Conservation (phyloP, 306 rosid genomes). For the Spatholobus suberectus region DNA sequence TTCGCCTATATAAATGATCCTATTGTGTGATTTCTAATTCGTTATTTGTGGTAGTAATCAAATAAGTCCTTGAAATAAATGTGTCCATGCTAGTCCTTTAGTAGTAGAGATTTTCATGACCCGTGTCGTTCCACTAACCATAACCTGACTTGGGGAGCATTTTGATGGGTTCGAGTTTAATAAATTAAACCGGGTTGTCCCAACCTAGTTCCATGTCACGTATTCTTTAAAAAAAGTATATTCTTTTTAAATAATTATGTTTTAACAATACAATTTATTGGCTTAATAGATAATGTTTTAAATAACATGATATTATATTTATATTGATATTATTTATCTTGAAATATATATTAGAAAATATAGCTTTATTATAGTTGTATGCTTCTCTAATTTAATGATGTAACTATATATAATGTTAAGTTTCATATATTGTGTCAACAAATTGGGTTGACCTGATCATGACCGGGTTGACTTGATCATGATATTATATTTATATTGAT, state of each 20-base stretch:
- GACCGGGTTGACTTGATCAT: no score
- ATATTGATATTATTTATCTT: neutral
- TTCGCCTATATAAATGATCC: constrained; percentile 1
- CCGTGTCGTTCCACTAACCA: no score
- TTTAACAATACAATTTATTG: neutral
- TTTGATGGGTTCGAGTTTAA: neutral
- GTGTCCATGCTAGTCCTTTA: neutral
- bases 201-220: neutral
- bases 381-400: neutral
- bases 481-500: neutral
- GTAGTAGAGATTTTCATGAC: no score
- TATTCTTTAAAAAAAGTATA: neutral
- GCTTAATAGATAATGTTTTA: neutral
- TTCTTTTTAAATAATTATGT: neutral
- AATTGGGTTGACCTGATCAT: neutral
- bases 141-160: neutral
- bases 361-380: neutral
- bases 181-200: neutral
- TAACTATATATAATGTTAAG: neutral
- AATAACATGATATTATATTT: neutral
- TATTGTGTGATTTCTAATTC: neutral
- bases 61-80: neutral
- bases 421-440: neutral
- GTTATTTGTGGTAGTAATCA: neutral
- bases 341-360: neutral